These are phyloP conservation scores for Backusella macrospora DNA, from an alignment of 192 early-diverging fungal species.

Conservation along the genomic window DNA sequence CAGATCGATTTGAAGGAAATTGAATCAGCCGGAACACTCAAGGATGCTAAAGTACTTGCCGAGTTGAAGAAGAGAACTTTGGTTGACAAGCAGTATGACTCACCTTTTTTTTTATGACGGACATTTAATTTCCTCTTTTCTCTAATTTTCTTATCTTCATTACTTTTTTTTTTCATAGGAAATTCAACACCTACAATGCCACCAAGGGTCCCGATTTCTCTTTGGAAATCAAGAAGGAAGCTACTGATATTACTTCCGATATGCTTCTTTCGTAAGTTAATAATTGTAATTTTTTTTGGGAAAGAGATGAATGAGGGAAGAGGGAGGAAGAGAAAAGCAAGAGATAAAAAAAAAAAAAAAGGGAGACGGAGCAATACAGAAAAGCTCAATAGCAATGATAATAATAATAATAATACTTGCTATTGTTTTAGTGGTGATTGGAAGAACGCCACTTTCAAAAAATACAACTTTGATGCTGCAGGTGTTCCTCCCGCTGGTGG, in stretches of 20 bases:
- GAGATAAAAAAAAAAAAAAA: too few relatives aligned
- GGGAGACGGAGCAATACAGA: not conserved
- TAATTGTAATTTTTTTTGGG: not conserved
- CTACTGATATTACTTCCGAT: conserved; percentile 92
- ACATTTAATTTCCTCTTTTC: conserved; percentile 14
- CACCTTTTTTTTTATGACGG: not conserved
- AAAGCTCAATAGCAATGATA: too few relatives aligned
- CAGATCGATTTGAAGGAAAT: conserved; percentile 74
- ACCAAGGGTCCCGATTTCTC: conserved; percentile 90
- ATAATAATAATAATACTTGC: not conserved
- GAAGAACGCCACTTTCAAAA: conserved; percentile 95
- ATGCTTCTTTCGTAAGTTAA: conserved; percentile 74
- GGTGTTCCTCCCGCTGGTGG: conserved; percentile 84
- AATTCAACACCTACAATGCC: conserved; percentile 80
- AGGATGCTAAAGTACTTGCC: conserved; percentile 67
- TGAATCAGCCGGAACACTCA: conserved; percentile 60
- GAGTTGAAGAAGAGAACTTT: conserved; percentile 80
- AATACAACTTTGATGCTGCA: conserved; percentile 96
- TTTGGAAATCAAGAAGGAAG: conserved; percentile 82
- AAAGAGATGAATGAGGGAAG: not conserved
- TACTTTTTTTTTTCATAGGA: conserved; percentile 47
- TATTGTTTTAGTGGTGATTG: conserved; percentile 74
- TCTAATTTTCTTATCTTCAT: not conserved
- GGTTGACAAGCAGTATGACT: conserved; percentile 65
- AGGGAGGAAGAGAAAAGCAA: not conserved